Evolutionary conservation across 768 basidiomycete genomes (phyloP).

Genomic region (Pleurotus cornucopiae): DNA sequence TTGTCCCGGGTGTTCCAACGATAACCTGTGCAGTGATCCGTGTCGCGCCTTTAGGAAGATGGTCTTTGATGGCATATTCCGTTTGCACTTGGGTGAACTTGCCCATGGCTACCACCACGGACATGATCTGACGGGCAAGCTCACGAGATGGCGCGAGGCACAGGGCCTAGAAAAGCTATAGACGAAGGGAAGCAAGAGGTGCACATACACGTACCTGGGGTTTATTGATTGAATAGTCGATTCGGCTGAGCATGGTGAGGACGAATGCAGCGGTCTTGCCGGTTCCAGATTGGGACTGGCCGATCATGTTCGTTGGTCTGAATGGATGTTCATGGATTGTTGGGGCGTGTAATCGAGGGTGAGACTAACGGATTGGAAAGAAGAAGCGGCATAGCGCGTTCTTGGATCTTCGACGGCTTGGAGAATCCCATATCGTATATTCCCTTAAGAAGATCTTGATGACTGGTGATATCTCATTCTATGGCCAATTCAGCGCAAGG

Average conservation of each 20-base stretch:
- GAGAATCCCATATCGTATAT: slow-evolving; percentile 94
- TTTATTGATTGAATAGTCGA: slow-evolving; percentile 78
- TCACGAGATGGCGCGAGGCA: slow-evolving; percentile 98
- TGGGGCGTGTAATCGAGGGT: background rate
- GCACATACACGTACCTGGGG: slow-evolving; percentile 59
- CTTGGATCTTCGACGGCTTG: slow-evolving; percentile 98
- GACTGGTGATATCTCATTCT: slow-evolving; percentile 35
- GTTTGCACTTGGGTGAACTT: slow-evolving; percentile 92
- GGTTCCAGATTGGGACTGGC: slow-evolving; percentile 98
- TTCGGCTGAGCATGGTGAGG: slow-evolving; percentile 92
- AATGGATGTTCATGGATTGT: slow-evolving; percentile 10
- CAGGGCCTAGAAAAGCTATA: slow-evolving; percentile 58
- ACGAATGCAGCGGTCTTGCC: slow-evolving; percentile 99
- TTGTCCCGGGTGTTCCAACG: slow-evolving; percentile 95
- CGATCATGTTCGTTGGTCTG: slow-evolving; percentile 98
- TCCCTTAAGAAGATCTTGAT: slow-evolving; percentile 87
- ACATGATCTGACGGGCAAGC: slow-evolving; percentile 96
- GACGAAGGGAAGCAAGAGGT: background rate
- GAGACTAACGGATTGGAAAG: slow-evolving; percentile 79
- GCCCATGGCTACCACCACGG: slow-evolving; percentile 90
- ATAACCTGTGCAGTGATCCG: slow-evolving; percentile 84
- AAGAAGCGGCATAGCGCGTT: slow-evolving; percentile 89
- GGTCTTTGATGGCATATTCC: slow-evolving; percentile 93
- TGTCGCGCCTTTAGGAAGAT: slow-evolving; percentile 59
- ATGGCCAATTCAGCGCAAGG: background rate